These are phyloP conservation scores for Cercospora nicotianae DNA, from an alignment of 2,329 filamentous ascomycete species.

Conservation along the genomic window DNA sequence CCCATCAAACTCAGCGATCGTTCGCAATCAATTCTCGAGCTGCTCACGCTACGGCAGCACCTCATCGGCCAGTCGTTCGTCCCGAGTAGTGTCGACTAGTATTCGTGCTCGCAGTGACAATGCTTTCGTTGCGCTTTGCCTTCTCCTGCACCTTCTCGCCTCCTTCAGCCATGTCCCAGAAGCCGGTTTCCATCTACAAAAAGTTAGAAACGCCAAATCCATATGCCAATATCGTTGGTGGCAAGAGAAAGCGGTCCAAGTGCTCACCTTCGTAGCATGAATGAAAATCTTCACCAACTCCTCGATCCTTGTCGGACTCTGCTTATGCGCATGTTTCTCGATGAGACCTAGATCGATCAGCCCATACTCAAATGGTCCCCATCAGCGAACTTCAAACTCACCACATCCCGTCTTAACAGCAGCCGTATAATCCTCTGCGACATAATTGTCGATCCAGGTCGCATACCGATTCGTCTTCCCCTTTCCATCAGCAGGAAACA, in stretches of 20 bases:
- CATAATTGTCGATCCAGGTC: slow-evolving; percentile 89
- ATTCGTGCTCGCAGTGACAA: slow-evolving; percentile 6
- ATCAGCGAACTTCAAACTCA: slow-evolving; percentile 48
- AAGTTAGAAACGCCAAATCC: neutral
- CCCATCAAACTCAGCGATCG: no score
- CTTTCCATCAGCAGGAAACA: slow-evolving; percentile 1
- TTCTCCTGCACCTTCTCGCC: neutral
- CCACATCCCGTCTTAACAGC: slow-evolving; percentile 70
- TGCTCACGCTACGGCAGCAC: neutral
- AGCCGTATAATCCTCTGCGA: slow-evolving; percentile 72
- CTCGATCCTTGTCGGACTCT: slow-evolving; percentile 74
- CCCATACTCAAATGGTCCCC: neutral
- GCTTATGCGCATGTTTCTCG: slow-evolving; percentile 70
- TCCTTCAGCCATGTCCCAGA: slow-evolving; percentile 66
- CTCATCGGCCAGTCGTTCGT: neutral
- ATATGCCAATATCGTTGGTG: neutral
- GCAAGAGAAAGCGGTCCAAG: neutral
- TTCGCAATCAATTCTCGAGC: no score
- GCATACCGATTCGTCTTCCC: slow-evolving; percentile 61
- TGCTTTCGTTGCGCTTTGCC: slow-evolving; percentile 8
- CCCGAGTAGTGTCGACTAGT: slow-evolving; percentile 7
- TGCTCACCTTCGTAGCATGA: slow-evolving; percentile 72
- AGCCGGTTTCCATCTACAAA: slow-evolving; percentile 67
- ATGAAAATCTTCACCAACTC: slow-evolving; percentile 82
- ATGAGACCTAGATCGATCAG: slow-evolving; percentile 56